Conservation (phyloP, 2,329 filamentous ascomycete species). For the Teratosphaeria destructans region DNA sequence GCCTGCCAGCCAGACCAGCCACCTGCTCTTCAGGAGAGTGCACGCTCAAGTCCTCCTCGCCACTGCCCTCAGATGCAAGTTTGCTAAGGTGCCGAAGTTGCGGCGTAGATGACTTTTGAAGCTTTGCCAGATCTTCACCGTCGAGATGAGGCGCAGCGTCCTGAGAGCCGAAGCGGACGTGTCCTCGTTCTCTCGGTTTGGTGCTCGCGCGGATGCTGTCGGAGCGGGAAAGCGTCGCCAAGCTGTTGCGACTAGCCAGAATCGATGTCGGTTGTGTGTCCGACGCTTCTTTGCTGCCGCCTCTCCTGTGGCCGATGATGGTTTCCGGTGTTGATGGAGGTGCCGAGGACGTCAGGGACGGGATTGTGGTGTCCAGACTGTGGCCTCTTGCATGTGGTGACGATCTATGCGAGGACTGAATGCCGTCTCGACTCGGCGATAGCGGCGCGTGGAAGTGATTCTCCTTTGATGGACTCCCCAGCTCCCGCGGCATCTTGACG, state of each 20-base stretch:
- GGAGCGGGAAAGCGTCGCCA: constrained; percentile 26
- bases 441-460: constrained; percentile 8
- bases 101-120: constrained; percentile 81
- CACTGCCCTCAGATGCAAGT: constrained; percentile 59
- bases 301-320: neutral
- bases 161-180: constrained; percentile 23
- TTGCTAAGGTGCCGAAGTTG: constrained; percentile 81
- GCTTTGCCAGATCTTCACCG: constrained; percentile 57
- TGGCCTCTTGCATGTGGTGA: constrained; percentile 15
- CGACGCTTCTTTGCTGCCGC: neutral
- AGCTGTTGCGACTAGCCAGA: constrained; percentile 18
- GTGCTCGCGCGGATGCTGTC: constrained; percentile 27
- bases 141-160: constrained; percentile 23
- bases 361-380: constrained; percentile 14
- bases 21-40: constrained; percentile 74
- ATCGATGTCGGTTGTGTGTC: constrained; percentile 13
- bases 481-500: constrained; percentile 1
- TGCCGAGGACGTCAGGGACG: neutral
- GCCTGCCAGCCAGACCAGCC: constrained; percentile 71
- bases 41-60: constrained; percentile 71
- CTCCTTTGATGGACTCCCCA: constrained; percentile 17
- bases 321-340: neutral
- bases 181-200: constrained; percentile 19
- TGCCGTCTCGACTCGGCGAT: neutral
- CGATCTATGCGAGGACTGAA: constrained; percentile 12